Evolutionary conservation across 2,329 filamentous ascomycete genomes (phyloP).

Genomic region (Penicillium sp.): DNA sequence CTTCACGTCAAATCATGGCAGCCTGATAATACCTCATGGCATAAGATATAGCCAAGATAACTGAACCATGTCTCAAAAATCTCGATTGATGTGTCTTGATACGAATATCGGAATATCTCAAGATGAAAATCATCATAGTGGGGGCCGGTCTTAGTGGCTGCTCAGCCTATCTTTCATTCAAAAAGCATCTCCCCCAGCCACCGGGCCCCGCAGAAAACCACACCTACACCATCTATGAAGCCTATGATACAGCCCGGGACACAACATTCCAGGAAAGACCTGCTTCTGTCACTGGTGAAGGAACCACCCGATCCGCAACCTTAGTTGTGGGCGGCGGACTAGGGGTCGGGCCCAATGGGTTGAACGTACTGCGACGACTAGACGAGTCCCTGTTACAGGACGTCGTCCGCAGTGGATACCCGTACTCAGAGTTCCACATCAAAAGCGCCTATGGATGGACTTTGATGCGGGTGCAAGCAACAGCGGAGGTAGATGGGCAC

Average conservation of each 20-base stretch:
- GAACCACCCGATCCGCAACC: conserved; percentile 32
- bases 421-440: conserved; percentile 32
- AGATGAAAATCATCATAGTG: conserved; percentile 46
- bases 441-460: conserved; percentile 36
- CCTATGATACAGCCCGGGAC: conserved; percentile 35
- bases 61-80: too few relatives aligned
- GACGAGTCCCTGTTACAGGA: conserved; percentile 36
- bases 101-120: background rate
- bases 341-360: conserved; percentile 41
- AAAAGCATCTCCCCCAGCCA: conserved; percentile 38
- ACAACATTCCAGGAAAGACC: conserved; percentile 18
- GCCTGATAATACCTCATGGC: background rate
- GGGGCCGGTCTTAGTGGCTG: conserved; percentile 47
- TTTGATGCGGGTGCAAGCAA: conserved; percentile 27
- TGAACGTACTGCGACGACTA: conserved; percentile 40
- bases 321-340: conserved; percentile 41
- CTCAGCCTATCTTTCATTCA: conserved; percentile 40
- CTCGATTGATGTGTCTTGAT: background rate
- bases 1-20: background rate
- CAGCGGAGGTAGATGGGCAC: conserved; percentile 1
- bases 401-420: conserved; percentile 37
- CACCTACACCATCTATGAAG: conserved; percentile 43
- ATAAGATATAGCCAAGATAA: background rate
- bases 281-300: conserved; percentile 7
- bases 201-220: conserved; percentile 19